phyloP scores from a whole-genome alignment of 306 rosid genomes.

The cucumber (Cucumis sativus) region Cucumber_9930_V3 NC_026661.2:11718001-11718500 shows the following conservation, averaged over 20 bases:
- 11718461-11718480: not conserved
- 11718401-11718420: not conserved
- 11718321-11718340: not conserved
- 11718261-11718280: constrained; percentile 48
- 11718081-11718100: constrained; percentile 35
- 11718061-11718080: constrained; percentile 80
- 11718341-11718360: not conserved
- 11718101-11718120: constrained; percentile 31
- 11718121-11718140: constrained; percentile 60
- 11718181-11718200: constrained; percentile 81
- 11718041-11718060: constrained; percentile 89
- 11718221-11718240: constrained; percentile 32
- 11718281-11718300: constrained; percentile 18
- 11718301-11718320: not conserved
- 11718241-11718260: constrained; percentile 17
- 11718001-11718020: constrained; percentile 87
- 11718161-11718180: constrained; percentile 83
- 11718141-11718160: constrained; percentile 83
- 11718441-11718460: not conserved
- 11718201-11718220: constrained; percentile 80
- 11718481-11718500: not conserved
- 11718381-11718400: not conserved
- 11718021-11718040: constrained; percentile 93
- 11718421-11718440: not conserved
- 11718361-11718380: not conserved